A percentile compares a stretch with the other conserved stretches of the same genome.
Conservation (phyloP, 139 green algal species). For the Zygnema circumcarinatum region DNA sequence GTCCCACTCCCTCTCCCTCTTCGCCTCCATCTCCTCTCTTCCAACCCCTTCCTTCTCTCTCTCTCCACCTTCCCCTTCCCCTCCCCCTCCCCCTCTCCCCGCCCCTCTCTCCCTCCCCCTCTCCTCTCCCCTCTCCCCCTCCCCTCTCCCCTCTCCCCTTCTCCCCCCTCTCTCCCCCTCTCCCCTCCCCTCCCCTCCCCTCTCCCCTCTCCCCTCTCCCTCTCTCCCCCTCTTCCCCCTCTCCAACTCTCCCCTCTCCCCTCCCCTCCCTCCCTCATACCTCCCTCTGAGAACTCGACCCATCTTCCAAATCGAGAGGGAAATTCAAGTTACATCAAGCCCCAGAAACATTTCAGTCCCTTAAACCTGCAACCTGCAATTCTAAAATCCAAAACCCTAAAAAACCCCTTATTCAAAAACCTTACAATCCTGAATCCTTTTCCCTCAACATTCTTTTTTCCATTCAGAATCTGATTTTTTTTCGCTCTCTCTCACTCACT, state of each 20-base stretch:
- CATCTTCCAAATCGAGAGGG: not conserved
- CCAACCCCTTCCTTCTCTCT: not conserved
- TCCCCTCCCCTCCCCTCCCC: not conserved
- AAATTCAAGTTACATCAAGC: not conserved
- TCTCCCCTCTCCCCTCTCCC: not conserved
- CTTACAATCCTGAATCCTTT: too few relatives aligned
- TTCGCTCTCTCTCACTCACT: not conserved
- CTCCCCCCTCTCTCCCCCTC: conserved; percentile 7
- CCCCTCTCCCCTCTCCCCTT: not conserved
- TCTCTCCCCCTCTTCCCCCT: not conserved
- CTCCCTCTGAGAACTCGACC: not conserved
- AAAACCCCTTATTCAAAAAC: too few relatives aligned
- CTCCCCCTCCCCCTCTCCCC: not conserved
- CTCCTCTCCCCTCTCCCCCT: not conserved
- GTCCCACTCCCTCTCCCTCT: not conserved
- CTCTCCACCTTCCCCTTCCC: not conserved
- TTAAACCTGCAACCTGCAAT: not conserved
- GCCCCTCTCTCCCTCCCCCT: not conserved
- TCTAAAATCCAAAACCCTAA: too few relatives aligned
- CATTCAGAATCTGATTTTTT: not conserved
- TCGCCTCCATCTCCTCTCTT: not conserved
- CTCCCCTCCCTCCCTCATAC: not conserved
- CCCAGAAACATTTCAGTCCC: not conserved
- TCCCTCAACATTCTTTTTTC: too few relatives aligned
- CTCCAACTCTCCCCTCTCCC: not conserved